Evolutionary conservation across 1,139 yeast genomes (phyloP).

Genomic region (Taphrina sp.): DNA sequence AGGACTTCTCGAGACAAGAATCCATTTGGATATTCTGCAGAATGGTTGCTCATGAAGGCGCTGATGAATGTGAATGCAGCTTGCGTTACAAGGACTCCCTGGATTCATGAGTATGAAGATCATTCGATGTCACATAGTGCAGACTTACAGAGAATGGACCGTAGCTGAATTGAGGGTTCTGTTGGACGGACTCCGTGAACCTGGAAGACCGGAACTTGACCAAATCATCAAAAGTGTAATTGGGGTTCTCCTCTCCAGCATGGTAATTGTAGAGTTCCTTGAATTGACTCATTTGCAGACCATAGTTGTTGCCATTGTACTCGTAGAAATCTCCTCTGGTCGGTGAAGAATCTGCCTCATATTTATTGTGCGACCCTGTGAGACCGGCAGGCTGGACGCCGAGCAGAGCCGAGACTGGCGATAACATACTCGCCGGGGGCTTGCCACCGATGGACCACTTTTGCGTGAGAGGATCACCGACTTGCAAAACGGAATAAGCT

Average conservation of each 20-base stretch:
- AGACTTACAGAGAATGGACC: conserved; percentile 23
- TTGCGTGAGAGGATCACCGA: conserved; percentile 14
- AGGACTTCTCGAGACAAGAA: conserved; percentile 24
- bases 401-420: background rate
- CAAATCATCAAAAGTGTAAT: conserved; percentile 22
- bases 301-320: conserved; percentile 28
- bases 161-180: conserved; percentile 27
- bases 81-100: conserved; percentile 19
- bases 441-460: conserved; percentile 27
- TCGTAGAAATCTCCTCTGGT: conserved; percentile 26
- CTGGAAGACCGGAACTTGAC: conserved; percentile 9
- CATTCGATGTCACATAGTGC: no score
- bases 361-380: conserved; percentile 30
- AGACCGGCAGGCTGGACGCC: conserved; percentile 5
- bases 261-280: conserved; percentile 18
- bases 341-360: conserved; percentile 29
- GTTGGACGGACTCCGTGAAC: conserved; percentile 19
- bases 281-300: conserved; percentile 10
- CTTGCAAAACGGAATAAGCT: conserved; percentile 11
- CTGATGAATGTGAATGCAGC: conserved; percentile 30
- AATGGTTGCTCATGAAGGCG: conserved; percentile 32
- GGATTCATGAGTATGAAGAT: no score
- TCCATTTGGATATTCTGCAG: conserved; percentile 32
- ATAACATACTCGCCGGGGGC: background rate
- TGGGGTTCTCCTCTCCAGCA: conserved; percentile 6